phyloP scores from a whole-genome alignment of 805 yeast species.

The Hanseniaspora nectarophila region DNA sequence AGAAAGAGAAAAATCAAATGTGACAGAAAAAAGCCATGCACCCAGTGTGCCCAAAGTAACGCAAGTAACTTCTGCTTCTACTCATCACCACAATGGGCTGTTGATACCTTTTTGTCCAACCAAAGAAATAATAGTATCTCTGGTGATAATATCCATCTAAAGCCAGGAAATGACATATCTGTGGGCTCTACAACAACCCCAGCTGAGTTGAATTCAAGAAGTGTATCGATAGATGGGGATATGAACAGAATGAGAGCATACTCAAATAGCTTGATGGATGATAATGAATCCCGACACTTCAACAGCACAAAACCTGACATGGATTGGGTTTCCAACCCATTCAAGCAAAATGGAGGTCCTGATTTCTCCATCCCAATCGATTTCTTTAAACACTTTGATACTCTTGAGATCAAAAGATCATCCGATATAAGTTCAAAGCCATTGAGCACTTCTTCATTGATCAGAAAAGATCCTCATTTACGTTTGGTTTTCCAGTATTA shows the following conservation, averaged over 20 bases:
- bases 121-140: no score
- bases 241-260: no score
- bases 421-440: constrained; percentile 13
- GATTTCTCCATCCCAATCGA: neutral
- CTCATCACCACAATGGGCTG: constrained; percentile 16
- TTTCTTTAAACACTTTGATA: constrained; percentile 3
- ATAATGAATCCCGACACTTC: no score
- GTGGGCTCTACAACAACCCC: no score
- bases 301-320: neutral
- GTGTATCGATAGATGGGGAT: no score
- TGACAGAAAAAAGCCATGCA: constrained; percentile 15
- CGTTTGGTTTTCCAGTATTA: constrained; percentile 12
- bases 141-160: no score
- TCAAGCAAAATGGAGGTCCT: neutral
- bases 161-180: no score
- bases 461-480: constrained; percentile 7
- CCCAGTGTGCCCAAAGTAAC: constrained; percentile 11
- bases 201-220: no score
- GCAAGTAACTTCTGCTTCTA: constrained; percentile 15
- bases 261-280: no score
- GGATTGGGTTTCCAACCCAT: neutral
- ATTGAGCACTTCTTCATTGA: constrained; percentile 4
- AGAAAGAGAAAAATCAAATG: constrained; percentile 16
- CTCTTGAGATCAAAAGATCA: constrained; percentile 15
- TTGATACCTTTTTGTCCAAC: constrained; percentile 9